phyloP scores from a whole-genome alignment of 225 moss, liverwort and hornwort genomes.

The Climacium dendroides region DNA sequence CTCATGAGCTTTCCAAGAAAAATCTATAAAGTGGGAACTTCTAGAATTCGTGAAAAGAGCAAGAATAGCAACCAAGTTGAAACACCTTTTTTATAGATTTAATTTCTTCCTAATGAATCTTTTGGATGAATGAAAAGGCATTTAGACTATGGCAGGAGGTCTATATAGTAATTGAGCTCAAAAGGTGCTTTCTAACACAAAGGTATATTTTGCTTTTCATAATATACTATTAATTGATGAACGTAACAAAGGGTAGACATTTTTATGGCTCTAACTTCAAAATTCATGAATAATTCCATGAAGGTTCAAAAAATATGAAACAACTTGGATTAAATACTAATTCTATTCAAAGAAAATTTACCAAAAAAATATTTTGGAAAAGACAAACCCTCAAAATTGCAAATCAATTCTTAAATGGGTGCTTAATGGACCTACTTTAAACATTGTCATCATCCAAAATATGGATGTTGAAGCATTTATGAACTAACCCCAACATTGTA shows the following conservation, averaged over 20 bases:
- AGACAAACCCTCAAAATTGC: neutral
- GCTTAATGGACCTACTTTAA: too few species aligned
- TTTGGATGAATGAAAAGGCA: neutral
- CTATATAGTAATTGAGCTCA: fast-evolving
- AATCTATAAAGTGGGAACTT: too few species aligned
- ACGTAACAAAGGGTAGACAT: fast-evolving
- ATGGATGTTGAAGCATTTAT: neutral
- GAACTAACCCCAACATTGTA: fast-evolving
- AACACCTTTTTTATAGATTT: too few species aligned
- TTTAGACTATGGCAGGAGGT: neutral
- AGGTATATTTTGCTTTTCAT: neutral
- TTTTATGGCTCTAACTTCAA: neutral
- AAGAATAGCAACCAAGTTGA: too few species aligned
- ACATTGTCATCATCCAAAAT: too few species aligned
- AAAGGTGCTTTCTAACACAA: fast-evolving
- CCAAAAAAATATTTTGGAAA: neutral
- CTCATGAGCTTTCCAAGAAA: too few species aligned
- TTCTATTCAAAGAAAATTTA: neutral
- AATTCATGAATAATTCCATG: too few species aligned
- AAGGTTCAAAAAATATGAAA: neutral
- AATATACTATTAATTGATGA: neutral
- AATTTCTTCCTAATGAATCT: too few species aligned
- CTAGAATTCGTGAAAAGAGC: too few species aligned
- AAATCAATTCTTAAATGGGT: neutral
- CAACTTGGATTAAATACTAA: fast-evolving